These are phyloP conservation scores for Xylaria multiplex DNA, from an alignment of 2,329 filamentous ascomycete species.

Conservation along the genomic window DNA sequence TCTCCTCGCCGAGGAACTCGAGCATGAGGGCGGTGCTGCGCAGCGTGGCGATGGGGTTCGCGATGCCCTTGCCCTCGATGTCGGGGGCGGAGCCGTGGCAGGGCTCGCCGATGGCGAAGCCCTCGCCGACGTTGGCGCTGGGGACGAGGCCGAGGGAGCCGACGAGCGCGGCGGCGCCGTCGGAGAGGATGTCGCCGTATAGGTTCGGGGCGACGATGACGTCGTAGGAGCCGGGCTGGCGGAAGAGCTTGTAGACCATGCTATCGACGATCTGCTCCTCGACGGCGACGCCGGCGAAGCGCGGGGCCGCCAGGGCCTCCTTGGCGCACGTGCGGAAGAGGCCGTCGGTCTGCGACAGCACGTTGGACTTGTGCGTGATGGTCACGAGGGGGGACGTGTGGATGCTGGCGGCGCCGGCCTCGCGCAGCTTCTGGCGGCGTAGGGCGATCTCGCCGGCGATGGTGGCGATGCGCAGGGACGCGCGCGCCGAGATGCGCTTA, in stretches of 20 bases:
- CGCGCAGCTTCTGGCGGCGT: slow-evolving; percentile 82
- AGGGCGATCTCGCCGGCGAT: slow-evolving; percentile 97
- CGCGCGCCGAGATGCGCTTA: slow-evolving; percentile 92
- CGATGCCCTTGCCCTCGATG: slow-evolving; percentile 90
- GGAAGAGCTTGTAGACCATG: slow-evolving; percentile 99
- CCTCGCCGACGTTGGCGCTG: slow-evolving; percentile 92
- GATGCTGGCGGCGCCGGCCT: slow-evolving; percentile 65
- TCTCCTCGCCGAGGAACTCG: slow-evolving; percentile 89
- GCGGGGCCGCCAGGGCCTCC: slow-evolving; percentile 72
- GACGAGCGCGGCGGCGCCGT: slow-evolving; percentile 93
- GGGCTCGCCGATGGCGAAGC: slow-evolving; percentile 96
- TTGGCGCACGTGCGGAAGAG: slow-evolving; percentile 87
- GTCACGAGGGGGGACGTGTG: slow-evolving; percentile 82
- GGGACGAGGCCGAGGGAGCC: slow-evolving; percentile 93
- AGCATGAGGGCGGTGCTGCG: slow-evolving; percentile 93
- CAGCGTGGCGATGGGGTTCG: slow-evolving; percentile 96
- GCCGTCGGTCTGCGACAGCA: slow-evolving; percentile 94
- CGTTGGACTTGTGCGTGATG: slow-evolving; percentile 98
- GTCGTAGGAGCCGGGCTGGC: slow-evolving; percentile 93
- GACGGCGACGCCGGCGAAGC: slow-evolving; percentile 72
- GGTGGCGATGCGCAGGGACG: slow-evolving; percentile 84
- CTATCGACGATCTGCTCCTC: slow-evolving; percentile 99
- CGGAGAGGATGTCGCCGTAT: slow-evolving; percentile 96
- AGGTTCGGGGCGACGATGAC: slow-evolving; percentile 98
- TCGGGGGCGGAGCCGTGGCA: slow-evolving; percentile 97